Conservation (phyloP, 2,329 filamentous ascomycete species). For the Mariannaea elegans region DNA sequence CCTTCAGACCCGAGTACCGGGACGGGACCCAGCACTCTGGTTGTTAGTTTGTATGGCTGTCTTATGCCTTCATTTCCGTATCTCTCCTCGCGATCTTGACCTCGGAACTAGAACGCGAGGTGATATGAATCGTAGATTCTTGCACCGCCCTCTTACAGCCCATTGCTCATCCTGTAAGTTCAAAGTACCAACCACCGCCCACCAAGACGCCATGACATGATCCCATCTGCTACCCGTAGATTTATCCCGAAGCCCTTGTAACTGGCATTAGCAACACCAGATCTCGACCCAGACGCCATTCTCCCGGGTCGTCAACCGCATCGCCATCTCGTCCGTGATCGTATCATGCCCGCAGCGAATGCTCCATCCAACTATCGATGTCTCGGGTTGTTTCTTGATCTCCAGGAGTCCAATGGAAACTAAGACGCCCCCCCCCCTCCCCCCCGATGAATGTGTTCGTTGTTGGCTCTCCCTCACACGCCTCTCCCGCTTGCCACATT, state of each 20-base stretch:
- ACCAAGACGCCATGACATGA: neutral
- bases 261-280: neutral
- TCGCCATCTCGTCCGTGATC: slow-evolving; percentile 4
- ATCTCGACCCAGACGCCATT: neutral
- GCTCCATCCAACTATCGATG: slow-evolving; percentile 15
- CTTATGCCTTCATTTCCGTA: too few species aligned
- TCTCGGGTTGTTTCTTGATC: too few species aligned
- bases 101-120: too few species aligned
- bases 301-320: neutral
- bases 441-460: too few species aligned
- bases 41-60: too few species aligned
- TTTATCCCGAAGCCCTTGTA: neutral
- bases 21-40: too few species aligned
- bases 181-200: neutral
- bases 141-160: too few species aligned
- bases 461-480: neutral
- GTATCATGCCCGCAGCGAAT: neutral
- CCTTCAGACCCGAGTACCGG: too few species aligned
- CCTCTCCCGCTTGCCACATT: slow-evolving; percentile 13
- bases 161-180: neutral
- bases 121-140: too few species aligned
- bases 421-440: too few species aligned
- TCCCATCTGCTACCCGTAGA: neutral
- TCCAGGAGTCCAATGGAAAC: too few species aligned
- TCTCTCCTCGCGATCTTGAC: too few species aligned